A percentile compares a stretch with the other conserved stretches of the same genome.
Conservation (phyloP, 2,329 filamentous ascomycete genomes). For the Cytospora piceae region DNA sequence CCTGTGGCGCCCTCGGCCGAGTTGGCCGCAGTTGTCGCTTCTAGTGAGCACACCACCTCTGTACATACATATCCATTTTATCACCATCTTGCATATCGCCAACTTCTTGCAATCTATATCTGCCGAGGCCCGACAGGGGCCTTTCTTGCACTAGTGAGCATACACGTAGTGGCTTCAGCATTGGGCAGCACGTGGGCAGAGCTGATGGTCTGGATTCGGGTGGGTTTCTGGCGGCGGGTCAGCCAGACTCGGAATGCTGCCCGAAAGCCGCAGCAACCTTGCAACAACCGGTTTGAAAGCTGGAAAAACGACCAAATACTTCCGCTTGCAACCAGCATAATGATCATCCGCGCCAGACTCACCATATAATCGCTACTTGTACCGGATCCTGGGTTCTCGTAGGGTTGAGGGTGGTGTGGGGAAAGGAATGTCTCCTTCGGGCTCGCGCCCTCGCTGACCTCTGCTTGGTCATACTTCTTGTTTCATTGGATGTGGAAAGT, state of each 20-base stretch:
- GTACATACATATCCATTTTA: constrained; percentile 5
- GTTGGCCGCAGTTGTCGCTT: neutral
- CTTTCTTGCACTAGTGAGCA: neutral
- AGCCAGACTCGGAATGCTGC: neutral
- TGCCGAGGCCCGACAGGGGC: neutral
- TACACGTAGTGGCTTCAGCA: neutral
- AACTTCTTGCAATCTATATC: neutral
- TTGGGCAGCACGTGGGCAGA: neutral
- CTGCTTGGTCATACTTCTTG: neutral
- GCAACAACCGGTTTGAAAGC: neutral
- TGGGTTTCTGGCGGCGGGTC: neutral
- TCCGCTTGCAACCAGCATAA: neutral
- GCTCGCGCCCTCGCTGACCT: neutral
- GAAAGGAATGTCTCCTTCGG: neutral
- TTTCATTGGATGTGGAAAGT: neutral
- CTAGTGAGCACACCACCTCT: neutral
- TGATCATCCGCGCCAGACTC: neutral
- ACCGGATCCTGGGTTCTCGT: neutral
- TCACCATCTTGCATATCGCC: constrained; percentile 8
- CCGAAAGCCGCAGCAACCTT: neutral
- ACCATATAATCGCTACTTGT: neutral
- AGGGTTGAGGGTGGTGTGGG: neutral
- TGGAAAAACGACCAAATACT: neutral
- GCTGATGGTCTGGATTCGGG: neutral
- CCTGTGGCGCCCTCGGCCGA: neutral